Conservation (phyloP, 345 rosid species). For the Salix viminalis region DNA sequence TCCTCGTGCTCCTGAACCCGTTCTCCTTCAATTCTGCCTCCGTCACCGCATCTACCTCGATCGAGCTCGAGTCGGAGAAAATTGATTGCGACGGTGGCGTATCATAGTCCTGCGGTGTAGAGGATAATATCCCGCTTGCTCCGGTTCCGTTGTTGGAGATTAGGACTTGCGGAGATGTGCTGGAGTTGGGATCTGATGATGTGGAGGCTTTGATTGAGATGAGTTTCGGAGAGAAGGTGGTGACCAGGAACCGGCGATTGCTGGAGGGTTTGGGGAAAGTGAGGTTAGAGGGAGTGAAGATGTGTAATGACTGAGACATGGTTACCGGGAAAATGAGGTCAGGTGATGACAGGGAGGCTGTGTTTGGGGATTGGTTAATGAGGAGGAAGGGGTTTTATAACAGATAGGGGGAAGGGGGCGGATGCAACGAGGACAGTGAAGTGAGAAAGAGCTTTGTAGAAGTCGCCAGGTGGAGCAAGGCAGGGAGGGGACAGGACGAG, state of each 20-base stretch:
- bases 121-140: not conserved
- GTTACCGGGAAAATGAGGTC: conserved; percentile 8
- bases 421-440: conserved; percentile 33
- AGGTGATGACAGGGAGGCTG: conserved; percentile 1
- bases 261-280: conserved; percentile 36
- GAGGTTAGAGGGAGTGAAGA: conserved; percentile 43
- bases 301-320: conserved; percentile 71
- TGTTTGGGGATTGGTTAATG: not conserved
- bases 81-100: not conserved
- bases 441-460: conserved; percentile 18
- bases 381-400: not conserved
- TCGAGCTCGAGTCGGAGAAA: conserved; percentile 27
- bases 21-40: conserved; percentile 96
- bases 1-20: conserved; percentile 95
- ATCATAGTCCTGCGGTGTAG: not conserved
- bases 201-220: conserved; percentile 43
- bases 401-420: conserved; percentile 25
- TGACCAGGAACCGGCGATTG: conserved; percentile 30
- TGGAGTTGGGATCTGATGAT: conserved; percentile 41
- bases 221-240: conserved; percentile 16
- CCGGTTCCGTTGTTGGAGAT: conserved; percentile 53
- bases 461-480: conserved; percentile 24
- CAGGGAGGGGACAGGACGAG: not conserved
- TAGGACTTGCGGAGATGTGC: conserved; percentile 36
- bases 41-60: conserved; percentile 87